Evolutionary conservation across 192 early-diverging fungal species (phyloP), one percentile per base, ranked within the genome.

Genomic region (Mortierella hygrophila): DNA sequence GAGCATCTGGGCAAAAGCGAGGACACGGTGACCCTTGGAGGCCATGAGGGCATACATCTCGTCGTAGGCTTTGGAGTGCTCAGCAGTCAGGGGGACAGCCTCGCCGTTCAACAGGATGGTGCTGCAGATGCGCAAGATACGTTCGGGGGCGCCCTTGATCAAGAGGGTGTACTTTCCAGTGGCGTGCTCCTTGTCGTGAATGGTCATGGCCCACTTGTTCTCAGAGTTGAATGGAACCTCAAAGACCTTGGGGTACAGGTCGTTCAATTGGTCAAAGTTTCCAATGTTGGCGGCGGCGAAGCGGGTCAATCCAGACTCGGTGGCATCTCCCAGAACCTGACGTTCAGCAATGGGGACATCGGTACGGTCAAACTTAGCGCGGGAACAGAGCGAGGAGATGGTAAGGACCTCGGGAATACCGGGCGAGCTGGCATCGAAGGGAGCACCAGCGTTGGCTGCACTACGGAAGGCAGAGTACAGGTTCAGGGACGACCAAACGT

Each of bases 171-270:
- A 89, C 23, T 89, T 76, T 40, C 96, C 95, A 55, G 88, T 88
- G 37, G 87, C 86, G 81, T 96, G 95, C 54, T 89, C 76, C 89
- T 96, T 96, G 75, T 91, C 84, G 85, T 98, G 97, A 77, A 99
- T 96, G 13, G 96, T 94, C 92, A 98, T 94, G 79, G 93, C 93
- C 97, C 96, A 97, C 87, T 99, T 99, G 93, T 95, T 97, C 32
- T 97, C 95, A 37, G 95, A 96, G 91, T 97, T 98, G 93, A 99
- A 98, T 18, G 98, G 97, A 52, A 98, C 94, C 89, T 98, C 98
- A 90, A 98, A 96, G 79, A 97, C 96, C 89, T 97, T 97, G 68
- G 95, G 94, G 81, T 96, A 95, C 46, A 70, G 57, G 23, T 93
- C 92, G 46, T 81, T 69, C 72, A 96, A 74, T 73, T 91, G 83